phyloP scores from a whole-genome alignment of 2,329 filamentous ascomycete species.

The Fusarium pilosicola region DNA sequence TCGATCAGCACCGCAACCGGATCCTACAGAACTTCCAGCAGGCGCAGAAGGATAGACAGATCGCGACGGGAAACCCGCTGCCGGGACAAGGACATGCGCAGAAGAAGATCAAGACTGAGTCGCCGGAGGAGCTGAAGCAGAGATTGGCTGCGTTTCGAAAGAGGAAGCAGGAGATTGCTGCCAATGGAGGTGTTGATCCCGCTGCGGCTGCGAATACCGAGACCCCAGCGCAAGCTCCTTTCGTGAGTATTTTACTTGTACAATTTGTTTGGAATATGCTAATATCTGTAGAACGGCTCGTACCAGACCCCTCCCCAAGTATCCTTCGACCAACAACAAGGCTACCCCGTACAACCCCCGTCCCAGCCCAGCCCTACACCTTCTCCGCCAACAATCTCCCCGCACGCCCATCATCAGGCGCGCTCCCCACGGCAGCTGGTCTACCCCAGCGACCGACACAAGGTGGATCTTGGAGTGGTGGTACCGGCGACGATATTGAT shows the following conservation, averaged over 20 bases:
- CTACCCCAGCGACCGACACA: slow-evolving; percentile 58
- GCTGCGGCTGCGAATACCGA: slow-evolving; percentile 50
- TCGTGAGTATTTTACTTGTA: too few species aligned
- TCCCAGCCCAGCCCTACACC: slow-evolving; percentile 42
- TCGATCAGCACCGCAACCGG: slow-evolving; percentile 84
- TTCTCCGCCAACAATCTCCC: slow-evolving; percentile 58
- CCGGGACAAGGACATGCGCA: slow-evolving; percentile 66
- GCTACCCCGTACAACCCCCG: slow-evolving; percentile 38
- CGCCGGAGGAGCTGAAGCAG: slow-evolving; percentile 80
- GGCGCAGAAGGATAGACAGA: slow-evolving; percentile 82
- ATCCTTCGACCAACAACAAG: slow-evolving; percentile 40
- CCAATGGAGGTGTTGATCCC: slow-evolving; percentile 56
- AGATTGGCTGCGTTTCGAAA: slow-evolving; percentile 81
- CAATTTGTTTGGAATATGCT: too few species aligned
- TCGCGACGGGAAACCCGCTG: slow-evolving; percentile 84
- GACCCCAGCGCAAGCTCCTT: slow-evolving; percentile 62
- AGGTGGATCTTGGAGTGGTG: slow-evolving; percentile 45
- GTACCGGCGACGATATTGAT: slow-evolving; percentile 69
- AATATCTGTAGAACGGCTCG: slow-evolving; percentile 50
- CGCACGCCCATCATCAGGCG: slow-evolving; percentile 54
- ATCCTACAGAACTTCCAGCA: slow-evolving; percentile 88
- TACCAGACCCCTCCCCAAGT: slow-evolving; percentile 44
- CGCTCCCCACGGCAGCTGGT: slow-evolving; percentile 51
- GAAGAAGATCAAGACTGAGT: slow-evolving; percentile 79
- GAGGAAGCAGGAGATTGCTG: slow-evolving; percentile 67